Evolutionary conservation across 139 green algal genomes (phyloP).

Genomic region (Chlorella vulgaris): DNA sequence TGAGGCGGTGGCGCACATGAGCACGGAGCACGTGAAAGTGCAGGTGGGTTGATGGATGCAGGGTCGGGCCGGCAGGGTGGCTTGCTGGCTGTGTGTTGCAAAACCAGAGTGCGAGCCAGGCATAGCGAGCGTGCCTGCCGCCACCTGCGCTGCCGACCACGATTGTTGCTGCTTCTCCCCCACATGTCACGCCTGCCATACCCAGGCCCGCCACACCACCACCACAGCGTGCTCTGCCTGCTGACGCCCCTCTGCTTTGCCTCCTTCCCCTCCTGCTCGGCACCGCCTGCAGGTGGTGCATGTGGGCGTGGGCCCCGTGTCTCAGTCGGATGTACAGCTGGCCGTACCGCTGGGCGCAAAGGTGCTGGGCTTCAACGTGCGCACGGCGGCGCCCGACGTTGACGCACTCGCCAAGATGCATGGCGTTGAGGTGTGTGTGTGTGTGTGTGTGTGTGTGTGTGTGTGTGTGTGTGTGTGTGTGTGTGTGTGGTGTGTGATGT

Average conservation of each 20-base stretch:
- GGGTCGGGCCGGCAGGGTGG: neutral
- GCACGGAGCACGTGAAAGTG: conserved; percentile 35
- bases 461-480: conserved; percentile 27
- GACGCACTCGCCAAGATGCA: conserved; percentile 52
- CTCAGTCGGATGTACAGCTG: conserved; percentile 69
- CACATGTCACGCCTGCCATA: too few species aligned
- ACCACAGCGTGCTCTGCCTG: neutral
- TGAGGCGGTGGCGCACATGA: conserved; percentile 51
- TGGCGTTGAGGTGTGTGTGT: conserved; percentile 53
- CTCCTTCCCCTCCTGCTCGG: neutral
- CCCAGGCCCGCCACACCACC: too few species aligned
- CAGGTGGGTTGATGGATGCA: conserved; percentile 11
- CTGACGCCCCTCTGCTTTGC: too few species aligned
- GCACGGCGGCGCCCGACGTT: conserved; percentile 22
- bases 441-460: conserved; percentile 49
- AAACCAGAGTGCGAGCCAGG: neutral
- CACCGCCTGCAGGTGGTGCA: conserved; percentile 52
- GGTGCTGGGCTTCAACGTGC: conserved; percentile 84
- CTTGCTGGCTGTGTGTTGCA: neutral
- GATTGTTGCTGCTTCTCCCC: too few species aligned
- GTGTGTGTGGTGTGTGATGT: too few species aligned
- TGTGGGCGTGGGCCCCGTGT: conserved; percentile 76
- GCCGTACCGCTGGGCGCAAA: conserved; percentile 66
- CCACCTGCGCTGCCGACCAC: too few species aligned
- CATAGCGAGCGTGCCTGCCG: too few species aligned